Percentiles rank a stretch among this genome's conserved stretches.
Conservation (phyloP, 1,139 yeast genomes). For the Saccharomyces hybrid region DNA sequence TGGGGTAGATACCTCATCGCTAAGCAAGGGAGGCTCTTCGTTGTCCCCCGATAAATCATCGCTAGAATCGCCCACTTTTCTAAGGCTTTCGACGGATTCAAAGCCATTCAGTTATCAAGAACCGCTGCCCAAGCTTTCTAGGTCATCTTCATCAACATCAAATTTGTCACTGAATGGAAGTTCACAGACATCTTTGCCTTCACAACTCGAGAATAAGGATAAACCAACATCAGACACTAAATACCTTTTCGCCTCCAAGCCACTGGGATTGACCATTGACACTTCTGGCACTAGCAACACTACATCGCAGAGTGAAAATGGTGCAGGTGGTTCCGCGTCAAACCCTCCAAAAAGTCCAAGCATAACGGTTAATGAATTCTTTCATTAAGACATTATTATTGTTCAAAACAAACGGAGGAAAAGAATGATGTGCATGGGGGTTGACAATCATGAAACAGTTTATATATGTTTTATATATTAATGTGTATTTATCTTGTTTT, state of each 20-base stretch:
- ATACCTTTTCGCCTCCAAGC: constrained; percentile 1
- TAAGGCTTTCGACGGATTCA: constrained; percentile 22
- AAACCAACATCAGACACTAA: constrained; percentile 1
- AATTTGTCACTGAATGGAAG: not conserved
- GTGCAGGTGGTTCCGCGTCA: not conserved
- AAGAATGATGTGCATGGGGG: not conserved
- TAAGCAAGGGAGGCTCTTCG: constrained; percentile 22
- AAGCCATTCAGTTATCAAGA: constrained; percentile 26
- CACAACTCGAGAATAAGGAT: not conserved
- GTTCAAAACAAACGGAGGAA: not conserved
- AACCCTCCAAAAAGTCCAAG: constrained; percentile 17
- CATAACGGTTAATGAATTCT: constrained; percentile 20
- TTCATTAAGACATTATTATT: not conserved
- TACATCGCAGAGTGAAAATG: not conserved
- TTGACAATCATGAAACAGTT: not conserved
- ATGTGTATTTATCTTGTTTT: not conserved
- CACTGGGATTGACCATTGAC: constrained; percentile 4
- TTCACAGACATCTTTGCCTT: constrained; percentile 2
- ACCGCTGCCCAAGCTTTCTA: constrained; percentile 21
- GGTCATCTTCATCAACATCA: constrained; percentile 1
- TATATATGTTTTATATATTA: not conserved
- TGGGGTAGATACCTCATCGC: constrained; percentile 14
- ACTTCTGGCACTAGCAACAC: constrained; percentile 1
- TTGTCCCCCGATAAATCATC: constrained; percentile 26
- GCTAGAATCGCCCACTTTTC: constrained; percentile 27